Conservation (phyloP, 2,329 filamentous ascomycete genomes). For the Zopfia rhizophila region DNA sequence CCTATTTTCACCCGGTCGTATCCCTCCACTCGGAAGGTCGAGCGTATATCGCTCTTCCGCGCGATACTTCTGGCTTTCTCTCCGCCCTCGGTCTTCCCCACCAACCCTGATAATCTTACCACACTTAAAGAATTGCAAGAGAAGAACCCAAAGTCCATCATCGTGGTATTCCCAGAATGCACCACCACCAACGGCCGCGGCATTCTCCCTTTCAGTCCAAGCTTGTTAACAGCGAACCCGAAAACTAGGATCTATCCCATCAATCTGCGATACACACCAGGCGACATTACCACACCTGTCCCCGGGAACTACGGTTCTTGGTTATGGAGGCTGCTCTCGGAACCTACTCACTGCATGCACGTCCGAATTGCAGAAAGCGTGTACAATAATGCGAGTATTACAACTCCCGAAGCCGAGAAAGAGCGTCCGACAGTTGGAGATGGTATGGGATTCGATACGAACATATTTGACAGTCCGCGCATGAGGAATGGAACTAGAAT, state of each 20-base stretch:
- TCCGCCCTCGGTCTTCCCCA: constrained; percentile 57
- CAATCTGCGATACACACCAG: constrained; percentile 86
- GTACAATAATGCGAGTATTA: constrained; percentile 46
- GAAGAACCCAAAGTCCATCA: constrained; percentile 76
- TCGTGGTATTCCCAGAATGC: constrained; percentile 93
- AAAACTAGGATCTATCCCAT: constrained; percentile 87
- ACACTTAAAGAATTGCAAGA: constrained; percentile 64
- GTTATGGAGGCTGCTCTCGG: constrained; percentile 85
- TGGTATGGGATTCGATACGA: constrained; percentile 40
- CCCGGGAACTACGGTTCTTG: constrained; percentile 78
- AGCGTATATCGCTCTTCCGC: constrained; percentile 78
- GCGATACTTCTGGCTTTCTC: constrained; percentile 80
- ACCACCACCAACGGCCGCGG: constrained; percentile 93
- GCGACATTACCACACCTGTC: constrained; percentile 90
- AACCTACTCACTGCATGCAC: constrained; percentile 87
- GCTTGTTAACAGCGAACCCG: constrained; percentile 73
- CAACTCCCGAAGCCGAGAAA: constrained; percentile 27
- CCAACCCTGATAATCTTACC: constrained; percentile 45
- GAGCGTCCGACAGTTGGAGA: constrained; percentile 24
- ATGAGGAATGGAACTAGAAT: constrained; percentile 31
- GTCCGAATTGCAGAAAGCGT: constrained; percentile 88
- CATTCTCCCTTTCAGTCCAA: constrained; percentile 84
- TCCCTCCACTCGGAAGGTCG: constrained; percentile 77
- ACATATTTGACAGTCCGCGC: constrained; percentile 45
- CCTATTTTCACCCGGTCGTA: constrained; percentile 92